phyloP scores from a whole-genome alignment of 2,329 filamentous ascomycete genomes.

The Paecilomyces dactylethromorphus region DNA sequence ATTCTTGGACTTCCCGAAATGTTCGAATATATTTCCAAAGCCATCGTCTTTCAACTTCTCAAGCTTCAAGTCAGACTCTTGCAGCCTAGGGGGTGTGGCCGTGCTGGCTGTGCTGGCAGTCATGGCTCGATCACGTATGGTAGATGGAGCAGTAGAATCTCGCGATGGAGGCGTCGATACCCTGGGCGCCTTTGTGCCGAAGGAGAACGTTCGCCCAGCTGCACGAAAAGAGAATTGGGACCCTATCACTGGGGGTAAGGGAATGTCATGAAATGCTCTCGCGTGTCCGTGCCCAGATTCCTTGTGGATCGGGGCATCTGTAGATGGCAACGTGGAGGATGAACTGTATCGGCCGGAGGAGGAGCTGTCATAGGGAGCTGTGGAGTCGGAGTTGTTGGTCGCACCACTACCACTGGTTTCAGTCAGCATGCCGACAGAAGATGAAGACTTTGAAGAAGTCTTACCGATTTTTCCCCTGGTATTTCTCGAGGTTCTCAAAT shows the following conservation, averaged over 20 bases:
- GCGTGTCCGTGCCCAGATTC: conserved; percentile 27
- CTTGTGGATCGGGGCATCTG: conserved; percentile 39
- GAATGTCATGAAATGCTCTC: conserved; percentile 34
- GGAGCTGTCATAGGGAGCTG: conserved; percentile 39
- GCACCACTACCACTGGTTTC: conserved; percentile 41
- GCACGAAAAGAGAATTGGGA: conserved; percentile 33
- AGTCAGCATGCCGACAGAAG: conserved; percentile 16
- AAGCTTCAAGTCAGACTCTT: conserved; percentile 38
- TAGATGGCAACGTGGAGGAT: conserved; percentile 50
- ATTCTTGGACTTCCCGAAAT: conserved; percentile 32
- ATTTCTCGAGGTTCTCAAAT: conserved; percentile 27
- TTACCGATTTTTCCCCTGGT: conserved; percentile 30
- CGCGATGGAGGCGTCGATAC: conserved; percentile 17
- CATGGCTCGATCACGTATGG: conserved; percentile 40
- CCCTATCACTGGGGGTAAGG: conserved; percentile 35
- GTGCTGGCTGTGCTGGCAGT: conserved; percentile 48
- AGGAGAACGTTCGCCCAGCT: conserved; percentile 48
- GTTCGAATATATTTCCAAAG: conserved; percentile 49
- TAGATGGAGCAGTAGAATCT: conserved; percentile 9
- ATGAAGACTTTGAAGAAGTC: neutral
- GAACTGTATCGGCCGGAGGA: conserved; percentile 49
- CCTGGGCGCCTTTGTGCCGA: conserved; percentile 34
- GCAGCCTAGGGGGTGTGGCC: conserved; percentile 45
- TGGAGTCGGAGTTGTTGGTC: conserved; percentile 42
- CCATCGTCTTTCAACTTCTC: conserved; percentile 36